Percentiles rank a stretch among this genome's conserved stretches.
Conservation (phyloP, 352 stramenopile genomes). For the Pythium pyrilobum region DNA sequence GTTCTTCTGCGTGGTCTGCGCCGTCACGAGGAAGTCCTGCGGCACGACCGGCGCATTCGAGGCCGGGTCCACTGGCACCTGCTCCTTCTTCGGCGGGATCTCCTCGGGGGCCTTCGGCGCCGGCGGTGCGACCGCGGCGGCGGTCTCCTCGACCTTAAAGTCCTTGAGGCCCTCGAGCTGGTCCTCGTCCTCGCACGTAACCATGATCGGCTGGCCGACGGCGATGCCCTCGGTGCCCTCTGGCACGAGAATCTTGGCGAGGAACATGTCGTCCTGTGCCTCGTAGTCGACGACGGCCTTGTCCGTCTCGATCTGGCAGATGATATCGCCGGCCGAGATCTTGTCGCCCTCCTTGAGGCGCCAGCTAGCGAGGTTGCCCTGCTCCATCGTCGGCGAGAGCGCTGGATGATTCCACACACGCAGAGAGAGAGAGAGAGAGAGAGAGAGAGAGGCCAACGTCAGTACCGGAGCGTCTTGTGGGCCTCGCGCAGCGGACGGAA, state of each 20-base stretch:
- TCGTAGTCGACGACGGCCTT: slow-evolving; percentile 99
- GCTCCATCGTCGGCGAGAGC: slow-evolving; percentile 97
- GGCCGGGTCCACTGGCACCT: slow-evolving; percentile 39
- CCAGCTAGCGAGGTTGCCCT: slow-evolving; percentile 95
- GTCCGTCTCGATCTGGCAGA: slow-evolving; percentile 98
- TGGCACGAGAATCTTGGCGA: slow-evolving; percentile 95
- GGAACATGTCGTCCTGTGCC: slow-evolving; percentile 94
- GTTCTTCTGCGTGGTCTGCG: slow-evolving; percentile 53
- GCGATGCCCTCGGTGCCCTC: slow-evolving; percentile 88
- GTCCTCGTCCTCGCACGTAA: slow-evolving; percentile 91
- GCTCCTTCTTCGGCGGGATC: slow-evolving; percentile 64
- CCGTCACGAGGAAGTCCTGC: slow-evolving; percentile 60
- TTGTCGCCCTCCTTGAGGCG: slow-evolving; percentile 90
- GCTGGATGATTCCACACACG: slow-evolving; percentile 28
- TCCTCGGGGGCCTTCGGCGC: slow-evolving; percentile 49
- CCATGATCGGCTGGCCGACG: slow-evolving; percentile 94
- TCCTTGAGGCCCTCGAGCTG: slow-evolving; percentile 63
- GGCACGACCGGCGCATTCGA: slow-evolving; percentile 46
- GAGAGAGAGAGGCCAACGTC: not conserved
- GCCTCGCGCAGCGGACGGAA: not conserved
- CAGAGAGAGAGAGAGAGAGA: not conserved
- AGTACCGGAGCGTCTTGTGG: not conserved
- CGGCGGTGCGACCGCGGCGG: slow-evolving; percentile 23
- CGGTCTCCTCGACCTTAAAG: slow-evolving; percentile 63
- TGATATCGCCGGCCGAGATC: slow-evolving; percentile 92